Base-by-base conservation (phyloP, 768 basidiomycete genomes). In the Rhizopogon vesiculosus region DNA sequence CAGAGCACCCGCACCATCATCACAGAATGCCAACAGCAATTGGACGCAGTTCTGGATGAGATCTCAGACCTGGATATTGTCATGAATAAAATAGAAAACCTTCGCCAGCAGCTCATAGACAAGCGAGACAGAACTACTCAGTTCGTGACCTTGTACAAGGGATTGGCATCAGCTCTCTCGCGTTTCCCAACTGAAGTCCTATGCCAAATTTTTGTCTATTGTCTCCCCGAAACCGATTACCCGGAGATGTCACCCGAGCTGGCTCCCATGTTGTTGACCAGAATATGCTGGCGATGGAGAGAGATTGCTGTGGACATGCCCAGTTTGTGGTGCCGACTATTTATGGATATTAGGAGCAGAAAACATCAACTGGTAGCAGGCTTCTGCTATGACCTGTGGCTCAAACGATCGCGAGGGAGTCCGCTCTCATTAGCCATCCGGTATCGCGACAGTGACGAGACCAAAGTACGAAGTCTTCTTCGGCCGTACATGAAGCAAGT, bases 261-360 rank as follows among this genome's bases (percentile, higher is more conserved):
- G 1, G 72, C 71, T 0, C 78, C 80, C 16, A 56, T 76, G 33
- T 45, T 76, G 7, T 58, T 81, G 19, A 66, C 73, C 18, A 63
- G 64, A 35, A 35, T 35, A 35, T 35, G 35, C 25, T 13, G 42
- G 15, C 42, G 22, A 43, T 25, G 42, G 22, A 73, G 72, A 57
- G 53, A 64, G 4, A 53, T 81, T 13, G 74, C 67, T 25, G 46
- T 69, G 15, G 63, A 65, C 7, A 76, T 75, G 0, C 77, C 81
- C 8, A 70, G 68, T 51, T 64, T 83, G 25, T 83, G 81, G 81
- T 73, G 76, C 10, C 71, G 74, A 1, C 76, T 83, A 5, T 59
- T 38, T 12, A 49, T 67, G 40, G 46, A 54, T 8, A 0, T 7
- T 33, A 10, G 31, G 9, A 10, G 31, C 31, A 33, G 31, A 7